Base-by-base conservation (phyloP, 805 yeast species). In the Lipomyces oligophaga region DNA sequence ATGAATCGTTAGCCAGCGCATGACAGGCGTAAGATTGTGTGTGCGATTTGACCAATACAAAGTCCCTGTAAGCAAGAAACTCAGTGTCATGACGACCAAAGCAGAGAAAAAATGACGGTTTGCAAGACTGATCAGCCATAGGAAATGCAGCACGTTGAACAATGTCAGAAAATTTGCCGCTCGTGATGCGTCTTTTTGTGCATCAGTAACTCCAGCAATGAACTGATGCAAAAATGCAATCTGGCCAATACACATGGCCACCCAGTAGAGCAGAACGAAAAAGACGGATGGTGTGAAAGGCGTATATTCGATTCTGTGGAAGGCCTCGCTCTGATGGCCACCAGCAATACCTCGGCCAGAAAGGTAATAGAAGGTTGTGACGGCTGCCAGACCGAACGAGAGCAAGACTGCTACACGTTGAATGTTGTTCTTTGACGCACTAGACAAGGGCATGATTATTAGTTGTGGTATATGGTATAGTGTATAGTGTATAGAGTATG, bases 51-150 rank as follows among this genome's bases (percentile, higher is more conserved):
- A 37, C 37, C 34, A 33, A 67, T 56, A 78, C 69, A 69, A 81
- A 80, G 39, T 78, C 69, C 5, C 72, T 34, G 83, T 64, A 63
- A 83, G 80, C 61, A 81, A 59, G 49, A 85, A 72, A 63, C 83
- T 84, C 58, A 75, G 37, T 30, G 79, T 62, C 44, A 81, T 67
- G 19, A 82, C 60, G n/a, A 82, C 38, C 65, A 80, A 87, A 38
- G 82, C 66, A 45, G 75, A 61, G 45, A 82, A 61, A 67, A 75
- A 83, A 63, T 78, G 79, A 54, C 77, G 75, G 40, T 70, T 71
- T 11, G 76, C 74, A 64, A 85, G 84, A 49, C 79, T 69, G 51
- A 73, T 63, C 15, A 77, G 67, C 95, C 95, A 85, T 41, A 74
- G 57, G 57, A 80, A 78, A 36, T 75, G 76, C 40, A 78, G 58